Conservation (phyloP, 768 basidiomycete genomes). For the Hygrophorus pudorinus region DNA sequence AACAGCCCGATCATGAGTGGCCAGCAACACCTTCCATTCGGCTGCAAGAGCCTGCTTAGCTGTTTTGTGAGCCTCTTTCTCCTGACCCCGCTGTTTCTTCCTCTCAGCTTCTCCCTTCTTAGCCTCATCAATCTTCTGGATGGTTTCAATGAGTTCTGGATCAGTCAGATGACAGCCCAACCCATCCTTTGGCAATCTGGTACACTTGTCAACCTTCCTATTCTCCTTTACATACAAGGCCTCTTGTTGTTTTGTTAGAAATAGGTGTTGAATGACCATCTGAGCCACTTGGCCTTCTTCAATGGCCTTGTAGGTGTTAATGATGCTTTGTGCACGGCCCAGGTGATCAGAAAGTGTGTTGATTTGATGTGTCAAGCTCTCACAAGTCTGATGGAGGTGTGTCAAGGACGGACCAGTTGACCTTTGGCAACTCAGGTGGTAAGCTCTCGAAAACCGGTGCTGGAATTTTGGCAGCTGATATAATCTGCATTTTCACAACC, state of each 20-base stretch:
- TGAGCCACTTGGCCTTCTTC: too few relatives aligned
- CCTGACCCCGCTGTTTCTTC: not conserved
- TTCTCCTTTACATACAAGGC: not conserved
- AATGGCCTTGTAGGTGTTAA: too few relatives aligned
- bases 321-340: too few relatives aligned
- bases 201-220: not conserved
- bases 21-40: not conserved
- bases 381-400: too few relatives aligned
- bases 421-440: too few relatives aligned
- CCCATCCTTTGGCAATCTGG: not conserved
- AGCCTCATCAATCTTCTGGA: not conserved
- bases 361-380: too few relatives aligned
- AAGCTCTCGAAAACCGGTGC: too few relatives aligned
- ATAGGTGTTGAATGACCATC: too few relatives aligned
- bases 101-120: not conserved
- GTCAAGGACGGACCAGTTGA: too few relatives aligned
- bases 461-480: not conserved
- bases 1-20: not conserved
- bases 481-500: conserved; percentile 10
- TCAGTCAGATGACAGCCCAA: not conserved
- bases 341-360: too few relatives aligned
- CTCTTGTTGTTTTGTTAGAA: not conserved
- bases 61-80: not conserved
- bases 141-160: not conserved
- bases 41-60: not conserved